Evolutionary conservation across 192 early-diverging fungal genomes (phyloP).

Genomic region (Thoreauomyces humboldtii): DNA sequence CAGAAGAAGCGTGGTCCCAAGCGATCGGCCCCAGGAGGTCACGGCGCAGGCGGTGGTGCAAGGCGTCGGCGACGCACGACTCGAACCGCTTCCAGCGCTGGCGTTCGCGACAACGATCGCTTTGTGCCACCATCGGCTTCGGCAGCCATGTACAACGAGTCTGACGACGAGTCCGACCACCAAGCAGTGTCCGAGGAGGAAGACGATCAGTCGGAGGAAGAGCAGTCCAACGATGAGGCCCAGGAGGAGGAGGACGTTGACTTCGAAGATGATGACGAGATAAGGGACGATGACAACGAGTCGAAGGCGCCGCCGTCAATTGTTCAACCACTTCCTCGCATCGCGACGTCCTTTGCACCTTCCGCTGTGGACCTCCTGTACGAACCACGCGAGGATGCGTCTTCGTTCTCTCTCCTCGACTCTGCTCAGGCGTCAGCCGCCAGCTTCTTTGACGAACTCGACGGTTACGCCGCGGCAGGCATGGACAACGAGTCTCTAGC

Average conservation of each 20-base stretch:
- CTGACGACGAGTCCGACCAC: neutral
- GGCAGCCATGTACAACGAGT: no score
- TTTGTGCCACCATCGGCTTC: no score
- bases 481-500: no score
- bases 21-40: neutral
- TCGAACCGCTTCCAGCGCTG: neutral
- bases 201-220: neutral
- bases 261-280: no score
- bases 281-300: no score
- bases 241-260: no score
- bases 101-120: neutral
- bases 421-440: neutral
- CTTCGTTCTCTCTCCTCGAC: neutral
- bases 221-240: neutral
- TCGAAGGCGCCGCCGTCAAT: no score
- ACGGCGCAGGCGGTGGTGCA: no score
- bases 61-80: neutral
- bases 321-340: no score
- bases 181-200: neutral
- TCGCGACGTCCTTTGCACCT: no score
- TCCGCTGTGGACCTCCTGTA: neutral
- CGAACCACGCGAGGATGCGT: neutral
- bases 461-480: no score
- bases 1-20: constrained; percentile 49
- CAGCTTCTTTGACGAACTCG: neutral